Base-by-base conservation (phyloP, 805 yeast species). In the Yarrowia sp. region DNA sequence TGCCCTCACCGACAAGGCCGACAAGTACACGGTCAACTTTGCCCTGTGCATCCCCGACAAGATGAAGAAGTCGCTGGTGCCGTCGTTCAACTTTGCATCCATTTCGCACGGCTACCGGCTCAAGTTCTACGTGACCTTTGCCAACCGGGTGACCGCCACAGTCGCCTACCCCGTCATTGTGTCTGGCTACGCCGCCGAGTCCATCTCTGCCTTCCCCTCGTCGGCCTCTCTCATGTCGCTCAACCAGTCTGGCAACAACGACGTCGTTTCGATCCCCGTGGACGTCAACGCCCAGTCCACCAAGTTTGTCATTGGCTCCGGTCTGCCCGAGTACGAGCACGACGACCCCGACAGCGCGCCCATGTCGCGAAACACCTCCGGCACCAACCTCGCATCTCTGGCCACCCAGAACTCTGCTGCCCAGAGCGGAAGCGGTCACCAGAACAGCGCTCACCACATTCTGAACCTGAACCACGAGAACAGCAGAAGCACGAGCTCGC, bases 41-140 rank as follows among this genome's bases (percentile, higher is more conserved):
- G 64, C 64, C 15, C 64, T 58, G 40, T 58, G 64, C 50, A 58
- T 58, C 10, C 64, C 64, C 14, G 64, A 58, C 50, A 58, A 58
- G 64, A 58, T 58, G 64, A 58, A 58, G 64, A 58, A 58, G 64
- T 33, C 50, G 6, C 64, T 58, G 40, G 64, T 58, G 8, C 64
- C 64, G 19, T 58, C 64, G 15, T 58, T 58, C 64, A 58, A 58
- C 64, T 58, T 58, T 58, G 64, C 64, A 42, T 42, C 64, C 50
- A 58, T 58, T 10, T 58, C 64, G 10, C 64, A 58, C 10, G 64
- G 64, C 33, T 58, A 58, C 64, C 33, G 64, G 17, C 64, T 58
- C 40, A 58, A 58, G 64, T 58, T 58, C 50, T 58, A 58, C 64
- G 64, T 58, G 19, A 42, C 50, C 34, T 58, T 58, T 43, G 39